Evolutionary conservation across 2,329 filamentous ascomycete species (phyloP).

Genomic region (Phyllosticta paracitricarpa): DNA sequence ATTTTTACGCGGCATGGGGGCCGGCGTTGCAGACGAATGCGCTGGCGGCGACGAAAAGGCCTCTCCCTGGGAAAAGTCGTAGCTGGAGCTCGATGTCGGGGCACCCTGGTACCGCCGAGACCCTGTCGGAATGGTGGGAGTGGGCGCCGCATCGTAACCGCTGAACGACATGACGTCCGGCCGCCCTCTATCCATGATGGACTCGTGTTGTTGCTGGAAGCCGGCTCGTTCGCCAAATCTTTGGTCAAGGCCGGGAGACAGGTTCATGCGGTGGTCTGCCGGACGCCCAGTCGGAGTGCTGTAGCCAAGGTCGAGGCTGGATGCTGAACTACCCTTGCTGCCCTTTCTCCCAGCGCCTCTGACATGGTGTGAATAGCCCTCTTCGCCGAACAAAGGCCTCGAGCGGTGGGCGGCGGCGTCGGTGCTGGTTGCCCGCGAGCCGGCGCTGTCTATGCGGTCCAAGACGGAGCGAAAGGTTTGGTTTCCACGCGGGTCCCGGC

Average conservation of each 20-base stretch:
- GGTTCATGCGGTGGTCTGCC: slow-evolving; percentile 26
- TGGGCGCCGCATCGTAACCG: slow-evolving; percentile 73
- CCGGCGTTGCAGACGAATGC: slow-evolving; percentile 32
- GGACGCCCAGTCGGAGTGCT: slow-evolving; percentile 42
- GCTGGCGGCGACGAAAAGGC: slow-evolving; percentile 29
- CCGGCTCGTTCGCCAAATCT: slow-evolving; percentile 17
- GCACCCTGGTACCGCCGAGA: slow-evolving; percentile 49
- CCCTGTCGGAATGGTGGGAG: slow-evolving; percentile 71
- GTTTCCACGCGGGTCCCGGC: slow-evolving; percentile 60
- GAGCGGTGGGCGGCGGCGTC: background rate
- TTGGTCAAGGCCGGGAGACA: slow-evolving; percentile 68
- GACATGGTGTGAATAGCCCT: slow-evolving; percentile 21
- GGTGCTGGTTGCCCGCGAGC: slow-evolving; percentile 1
- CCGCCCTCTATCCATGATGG: slow-evolving; percentile 34
- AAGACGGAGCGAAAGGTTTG: slow-evolving; percentile 47
- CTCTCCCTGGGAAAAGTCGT: slow-evolving; percentile 23
- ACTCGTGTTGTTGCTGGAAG: slow-evolving; percentile 24
- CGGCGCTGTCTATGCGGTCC: slow-evolving; percentile 20
- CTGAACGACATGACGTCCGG: slow-evolving; percentile 37
- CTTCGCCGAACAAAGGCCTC: slow-evolving; percentile 20
- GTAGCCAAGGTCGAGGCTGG: slow-evolving; percentile 57
- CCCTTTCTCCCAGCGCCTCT: slow-evolving; percentile 46
- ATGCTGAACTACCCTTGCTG: slow-evolving; percentile 62
- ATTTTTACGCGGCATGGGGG: slow-evolving; percentile 26
- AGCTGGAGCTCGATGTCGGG: slow-evolving; percentile 26